Percentiles rank a stretch among this genome's conserved stretches.
Conservation (phyloP, 441 rosid species). For the Omphalea diandra region DNA sequence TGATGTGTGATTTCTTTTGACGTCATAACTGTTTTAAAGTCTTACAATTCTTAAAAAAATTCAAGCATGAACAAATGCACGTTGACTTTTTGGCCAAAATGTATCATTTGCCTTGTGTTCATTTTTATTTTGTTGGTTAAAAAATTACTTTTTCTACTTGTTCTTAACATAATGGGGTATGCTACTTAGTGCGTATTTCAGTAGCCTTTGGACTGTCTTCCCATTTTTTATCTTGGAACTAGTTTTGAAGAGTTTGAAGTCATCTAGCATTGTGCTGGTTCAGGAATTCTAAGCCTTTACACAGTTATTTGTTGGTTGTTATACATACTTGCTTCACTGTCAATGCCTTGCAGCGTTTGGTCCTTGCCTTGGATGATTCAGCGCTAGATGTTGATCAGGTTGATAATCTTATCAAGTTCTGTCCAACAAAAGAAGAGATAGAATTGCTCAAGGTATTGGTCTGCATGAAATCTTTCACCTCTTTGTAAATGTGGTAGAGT, state of each 20-base stretch:
- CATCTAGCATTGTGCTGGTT: constrained; percentile 14
- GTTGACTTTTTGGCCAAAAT: not conserved
- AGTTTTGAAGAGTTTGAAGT: constrained; percentile 1
- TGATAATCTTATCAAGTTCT: constrained; percentile 87
- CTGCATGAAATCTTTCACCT: constrained; percentile 3
- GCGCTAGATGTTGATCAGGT: constrained; percentile 88
- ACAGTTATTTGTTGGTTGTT: constrained; percentile 18
- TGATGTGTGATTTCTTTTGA: not conserved
- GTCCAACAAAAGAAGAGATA: constrained; percentile 94
- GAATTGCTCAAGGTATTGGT: constrained; percentile 74
- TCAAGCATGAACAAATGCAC: not conserved
- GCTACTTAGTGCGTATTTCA: not conserved
- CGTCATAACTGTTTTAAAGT: not conserved
- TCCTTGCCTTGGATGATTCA: constrained; percentile 84
- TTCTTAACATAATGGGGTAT: not conserved
- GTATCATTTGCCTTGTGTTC: not conserved
- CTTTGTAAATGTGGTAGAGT: not conserved
- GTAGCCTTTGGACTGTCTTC: not conserved
- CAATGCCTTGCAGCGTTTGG: constrained; percentile 56
- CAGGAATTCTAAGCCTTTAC: constrained; percentile 5
- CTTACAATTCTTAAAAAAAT: not conserved
- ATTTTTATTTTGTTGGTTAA: not conserved
- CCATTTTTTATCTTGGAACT: constrained; percentile 1
- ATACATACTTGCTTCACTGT: constrained; percentile 26
- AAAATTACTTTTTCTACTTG: not conserved